These are phyloP conservation scores for Balamuthia mandrillaris DNA, from an alignment of 208 protist species.

Conservation along the genomic window DNA sequence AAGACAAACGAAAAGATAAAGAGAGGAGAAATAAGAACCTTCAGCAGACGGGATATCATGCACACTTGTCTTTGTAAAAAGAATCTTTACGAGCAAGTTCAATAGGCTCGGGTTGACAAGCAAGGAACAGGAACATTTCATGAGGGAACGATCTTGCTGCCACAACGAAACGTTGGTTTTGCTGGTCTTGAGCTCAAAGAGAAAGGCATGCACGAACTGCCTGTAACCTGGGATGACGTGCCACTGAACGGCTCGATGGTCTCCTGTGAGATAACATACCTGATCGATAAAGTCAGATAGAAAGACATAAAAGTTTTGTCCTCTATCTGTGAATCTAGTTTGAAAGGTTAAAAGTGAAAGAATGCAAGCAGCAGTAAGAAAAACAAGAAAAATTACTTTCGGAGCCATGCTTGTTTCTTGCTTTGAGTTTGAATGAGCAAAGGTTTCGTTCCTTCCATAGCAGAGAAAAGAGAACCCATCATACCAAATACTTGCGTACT, in stretches of 20 bases:
- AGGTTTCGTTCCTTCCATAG: too few relatives aligned
- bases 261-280: neutral
- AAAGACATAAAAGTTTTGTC: neutral
- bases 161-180: neutral
- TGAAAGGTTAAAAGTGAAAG: too few relatives aligned
- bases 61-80: slow-evolving; percentile 21
- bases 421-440: too few relatives aligned
- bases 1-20: neutral
- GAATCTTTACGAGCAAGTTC: slow-evolving; percentile 18
- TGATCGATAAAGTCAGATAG: slow-evolving; percentile 24
- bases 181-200: neutral
- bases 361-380: too few relatives aligned
- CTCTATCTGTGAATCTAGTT: too few relatives aligned
- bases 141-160: too few relatives aligned
- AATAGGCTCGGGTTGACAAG: neutral
- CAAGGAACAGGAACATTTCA: neutral
- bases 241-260: slow-evolving; percentile 5
- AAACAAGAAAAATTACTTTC: too few relatives aligned
- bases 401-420: too few relatives aligned
- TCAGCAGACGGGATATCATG: neutral
- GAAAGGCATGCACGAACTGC: slow-evolving; percentile 30
- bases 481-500: too few relatives aligned
- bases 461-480: too few relatives aligned
- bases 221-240: neutral
- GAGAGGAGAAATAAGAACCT: neutral